Percentiles rank a stretch among this genome's conserved stretches.
Evolutionary conservation across 495 filamentous ascomycete species (phyloP).

Genomic region (Rhypophila decipiens): DNA sequence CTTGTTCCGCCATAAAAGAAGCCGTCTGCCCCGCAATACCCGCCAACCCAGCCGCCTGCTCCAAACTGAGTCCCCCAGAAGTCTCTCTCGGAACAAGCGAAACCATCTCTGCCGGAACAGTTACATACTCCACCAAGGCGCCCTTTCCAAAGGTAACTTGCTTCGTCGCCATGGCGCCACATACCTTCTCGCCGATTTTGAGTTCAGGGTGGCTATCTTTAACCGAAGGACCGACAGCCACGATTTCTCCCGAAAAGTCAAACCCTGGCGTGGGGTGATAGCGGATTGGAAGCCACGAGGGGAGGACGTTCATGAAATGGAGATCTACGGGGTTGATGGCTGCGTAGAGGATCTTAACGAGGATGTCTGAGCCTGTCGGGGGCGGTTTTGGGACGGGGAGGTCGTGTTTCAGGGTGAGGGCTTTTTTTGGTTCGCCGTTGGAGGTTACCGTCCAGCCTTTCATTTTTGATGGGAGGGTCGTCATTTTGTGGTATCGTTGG

Average conservation of each 20-base stretch:
- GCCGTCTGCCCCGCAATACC: slow-evolving; percentile 32
- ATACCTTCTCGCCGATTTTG: slow-evolving; percentile 19
- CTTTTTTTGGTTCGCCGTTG: slow-evolving; percentile 8
- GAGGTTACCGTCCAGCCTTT: slow-evolving; percentile 9
- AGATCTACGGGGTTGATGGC: slow-evolving; percentile 38
- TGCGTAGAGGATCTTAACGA: slow-evolving; percentile 33
- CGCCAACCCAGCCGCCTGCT: slow-evolving; percentile 27
- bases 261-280: slow-evolving; percentile 26
- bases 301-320: slow-evolving; percentile 24
- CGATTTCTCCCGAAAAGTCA: slow-evolving; percentile 37
- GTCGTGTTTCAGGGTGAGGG: slow-evolving; percentile 10
- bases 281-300: slow-evolving; percentile 26
- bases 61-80: slow-evolving; percentile 1
- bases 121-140: slow-evolving; percentile 31
- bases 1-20: slow-evolving; percentile 10
- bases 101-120: slow-evolving; percentile 17
- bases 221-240: slow-evolving; percentile 17
- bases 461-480: slow-evolving; percentile 14
- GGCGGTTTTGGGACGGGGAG: slow-evolving; percentile 1
- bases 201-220: not conserved
- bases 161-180: slow-evolving; percentile 22
- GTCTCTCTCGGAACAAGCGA: slow-evolving; percentile 18
- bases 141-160: slow-evolving; percentile 24
- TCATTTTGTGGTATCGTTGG: too few species aligned
- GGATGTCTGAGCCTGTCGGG: slow-evolving; percentile 15